Base-by-base conservation (phyloP, 305 asterid genomes). In the Fraxinus platypoda region DNA sequence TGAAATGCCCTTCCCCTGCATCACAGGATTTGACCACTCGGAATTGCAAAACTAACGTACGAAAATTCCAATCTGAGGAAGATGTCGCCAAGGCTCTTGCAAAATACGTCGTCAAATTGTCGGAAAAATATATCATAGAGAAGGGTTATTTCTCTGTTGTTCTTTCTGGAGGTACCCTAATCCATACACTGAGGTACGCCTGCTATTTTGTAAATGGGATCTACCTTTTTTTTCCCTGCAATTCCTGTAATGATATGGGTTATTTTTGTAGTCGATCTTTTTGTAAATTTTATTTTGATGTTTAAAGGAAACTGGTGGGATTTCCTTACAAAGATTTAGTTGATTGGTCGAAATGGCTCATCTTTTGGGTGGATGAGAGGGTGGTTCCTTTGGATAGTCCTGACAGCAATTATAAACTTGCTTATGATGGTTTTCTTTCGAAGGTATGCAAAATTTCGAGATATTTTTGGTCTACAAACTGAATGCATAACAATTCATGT, bases 321-420 rank as follows among this genome's bases (percentile, higher is more conserved):
- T 81, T 90, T n/a, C 97, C 94, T 0, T 92, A 91, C 35, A 83
- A 79, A 81, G 91, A 87, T 2, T 76, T 86, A 1, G 90, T 94
- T 68, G 94, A 94, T 84, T 94, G 97, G 97, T 86, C 96, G 74
- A 93, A 92, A 79, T 94, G 98, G 98, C 84, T 87, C 78, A 87
- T 94, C 17, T 94, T 93, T 85, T 93, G 97, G 97, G 90, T 92
- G 84, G 98, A 94, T 54, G 98, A 94, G 87, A 86, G 98, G 82
- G 97, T 92, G 35, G 97, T 92, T 82, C 97, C 97, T 28, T 88
- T 88, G 28, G 89, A 89, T 84, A 74, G 85, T 79, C 85, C 77
- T 28, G 93, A 92, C 25, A 93, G 97, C 86, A 93, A 94, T 80
- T 94, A 90, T 84, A 87, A 90, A 85, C 91, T 93, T 41, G 97